phyloP scores from a whole-genome alignment of 306 rosid genomes.

The Chamaecrista fasciculata region DNA sequence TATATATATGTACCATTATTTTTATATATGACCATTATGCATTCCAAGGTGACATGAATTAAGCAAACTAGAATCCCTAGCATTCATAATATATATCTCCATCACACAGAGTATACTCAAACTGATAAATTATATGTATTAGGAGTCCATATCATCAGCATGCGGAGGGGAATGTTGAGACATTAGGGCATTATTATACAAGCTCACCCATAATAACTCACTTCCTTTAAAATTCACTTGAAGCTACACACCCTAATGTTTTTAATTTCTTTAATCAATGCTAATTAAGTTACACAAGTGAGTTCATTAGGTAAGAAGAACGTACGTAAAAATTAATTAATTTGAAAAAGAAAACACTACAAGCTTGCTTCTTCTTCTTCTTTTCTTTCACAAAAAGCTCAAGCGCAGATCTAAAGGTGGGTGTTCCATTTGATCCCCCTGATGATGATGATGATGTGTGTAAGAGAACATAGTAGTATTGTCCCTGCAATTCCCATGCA shows the following conservation, averaged over 20 bases:
- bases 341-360: neutral
- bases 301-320: neutral
- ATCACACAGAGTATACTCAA: conserved; percentile 35
- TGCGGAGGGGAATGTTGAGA: conserved; percentile 72
- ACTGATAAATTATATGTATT: conserved; percentile 25
- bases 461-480: conserved; percentile 35
- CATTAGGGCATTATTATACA: conserved; percentile 37
- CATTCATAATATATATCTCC: conserved; percentile 40
- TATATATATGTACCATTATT: too few relatives aligned
- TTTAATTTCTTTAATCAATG: neutral
- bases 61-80: conserved; percentile 50
- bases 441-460: conserved; percentile 16
- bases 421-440: conserved; percentile 61
- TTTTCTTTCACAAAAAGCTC: conserved; percentile 51
- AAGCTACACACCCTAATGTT: conserved; percentile 15
- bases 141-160: conserved; percentile 30
- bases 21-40: too few relatives aligned
- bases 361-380: neutral
- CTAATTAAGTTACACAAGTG: conserved; percentile 16
- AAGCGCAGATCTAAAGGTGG: conserved; percentile 90
- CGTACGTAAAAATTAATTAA: conserved; percentile 4
- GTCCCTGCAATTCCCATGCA: conserved; percentile 50
- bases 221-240: conserved; percentile 14
- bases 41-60: conserved; percentile 53
- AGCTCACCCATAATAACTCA: conserved; percentile 11